These are phyloP conservation scores for Pythium apleroticum DNA, from an alignment of 352 stramenopile genomes.

Conservation along the genomic window DNA sequence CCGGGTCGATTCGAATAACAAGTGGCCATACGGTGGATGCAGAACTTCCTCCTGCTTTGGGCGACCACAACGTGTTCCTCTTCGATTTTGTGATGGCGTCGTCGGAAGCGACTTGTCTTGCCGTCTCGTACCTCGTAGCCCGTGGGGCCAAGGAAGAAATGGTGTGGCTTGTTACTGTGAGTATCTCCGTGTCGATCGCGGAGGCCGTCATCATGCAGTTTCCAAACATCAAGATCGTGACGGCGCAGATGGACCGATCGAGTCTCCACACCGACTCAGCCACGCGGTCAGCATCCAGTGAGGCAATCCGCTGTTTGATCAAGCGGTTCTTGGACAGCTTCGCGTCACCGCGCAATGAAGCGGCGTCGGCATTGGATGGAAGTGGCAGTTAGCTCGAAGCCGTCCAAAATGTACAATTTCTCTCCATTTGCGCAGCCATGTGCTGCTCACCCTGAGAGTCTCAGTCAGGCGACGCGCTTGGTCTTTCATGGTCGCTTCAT, in stretches of 20 bases:
- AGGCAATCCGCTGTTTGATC: not conserved
- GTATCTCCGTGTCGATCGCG: constrained; percentile 31
- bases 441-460: too few species aligned
- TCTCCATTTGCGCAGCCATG: too few species aligned
- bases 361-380: too few species aligned
- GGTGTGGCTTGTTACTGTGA: constrained; percentile 31
- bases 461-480: too few species aligned
- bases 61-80: constrained; percentile 51
- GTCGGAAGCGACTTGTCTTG: constrained; percentile 27
- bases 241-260: constrained; percentile 20
- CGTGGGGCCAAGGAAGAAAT: constrained; percentile 37
- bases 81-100: constrained; percentile 41
- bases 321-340: too few species aligned
- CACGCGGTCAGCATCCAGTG: not conserved
- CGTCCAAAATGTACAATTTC: too few species aligned
- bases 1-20: constrained; percentile 12
- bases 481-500: too few species aligned
- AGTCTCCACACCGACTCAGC: not conserved
- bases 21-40: not conserved
- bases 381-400: too few species aligned
- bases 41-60: constrained; percentile 27
- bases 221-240: constrained; percentile 30
- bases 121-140: constrained; percentile 30
- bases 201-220: constrained; percentile 20
- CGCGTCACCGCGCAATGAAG: too few species aligned